phyloP scores from a whole-genome alignment of 2,329 filamentous ascomycete genomes.

The Pochonia chlamydosporia region DNA sequence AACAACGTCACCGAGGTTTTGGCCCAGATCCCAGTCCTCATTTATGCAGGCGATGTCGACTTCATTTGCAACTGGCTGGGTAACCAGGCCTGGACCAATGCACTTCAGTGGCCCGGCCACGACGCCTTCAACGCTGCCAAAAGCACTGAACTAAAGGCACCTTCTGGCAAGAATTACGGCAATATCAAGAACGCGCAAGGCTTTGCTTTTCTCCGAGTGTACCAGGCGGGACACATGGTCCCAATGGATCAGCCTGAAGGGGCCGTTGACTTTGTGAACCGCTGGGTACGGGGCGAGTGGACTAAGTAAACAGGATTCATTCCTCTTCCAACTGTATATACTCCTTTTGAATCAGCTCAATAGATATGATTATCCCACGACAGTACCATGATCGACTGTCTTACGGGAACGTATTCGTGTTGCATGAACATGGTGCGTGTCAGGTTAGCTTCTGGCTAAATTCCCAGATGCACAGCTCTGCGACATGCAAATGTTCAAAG shows the following conservation, averaged over 20 bases:
- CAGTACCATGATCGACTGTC: not conserved
- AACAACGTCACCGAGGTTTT: slow-evolving; percentile 78
- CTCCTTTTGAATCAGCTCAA: not conserved
- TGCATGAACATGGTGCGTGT: no score
- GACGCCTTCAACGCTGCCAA: slow-evolving; percentile 68
- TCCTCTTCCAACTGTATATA: not conserved
- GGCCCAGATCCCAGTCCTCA: slow-evolving; percentile 84
- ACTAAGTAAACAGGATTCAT: slow-evolving; percentile 18
- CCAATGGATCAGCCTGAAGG: slow-evolving; percentile 89
- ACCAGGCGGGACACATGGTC: slow-evolving; percentile 90
- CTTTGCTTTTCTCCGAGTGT: slow-evolving; percentile 88
- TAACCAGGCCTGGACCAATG: slow-evolving; percentile 91
- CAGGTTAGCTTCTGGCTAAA: no score
- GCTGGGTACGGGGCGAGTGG: slow-evolving; percentile 88
- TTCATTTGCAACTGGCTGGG: slow-evolving; percentile 97
- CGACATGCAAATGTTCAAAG: no score
- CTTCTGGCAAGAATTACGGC: slow-evolving; percentile 47
- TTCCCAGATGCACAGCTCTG: no score
- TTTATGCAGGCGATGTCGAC: slow-evolving; percentile 86
- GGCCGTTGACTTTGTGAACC: slow-evolving; percentile 86
- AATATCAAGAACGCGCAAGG: slow-evolving; percentile 84
- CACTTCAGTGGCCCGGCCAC: slow-evolving; percentile 86
- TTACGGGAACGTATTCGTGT: not conserved
- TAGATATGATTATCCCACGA: not conserved
- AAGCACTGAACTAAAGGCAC: slow-evolving; percentile 62